These are phyloP conservation scores for Aspergillus candidus DNA, from an alignment of 2,329 filamentous ascomycete species.

Conservation along the genomic window DNA sequence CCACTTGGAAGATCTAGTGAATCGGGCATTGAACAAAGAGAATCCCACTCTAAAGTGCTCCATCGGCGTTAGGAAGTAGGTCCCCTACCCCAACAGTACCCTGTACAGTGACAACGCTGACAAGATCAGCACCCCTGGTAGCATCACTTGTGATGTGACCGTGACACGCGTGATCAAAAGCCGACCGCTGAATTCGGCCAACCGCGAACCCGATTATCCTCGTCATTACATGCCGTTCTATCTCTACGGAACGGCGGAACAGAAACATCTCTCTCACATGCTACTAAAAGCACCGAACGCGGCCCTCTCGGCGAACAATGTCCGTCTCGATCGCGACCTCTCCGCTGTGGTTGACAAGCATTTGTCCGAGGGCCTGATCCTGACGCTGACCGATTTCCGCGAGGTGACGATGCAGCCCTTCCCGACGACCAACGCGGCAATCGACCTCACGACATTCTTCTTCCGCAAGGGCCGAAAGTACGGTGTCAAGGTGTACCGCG, in stretches of 20 bases:
- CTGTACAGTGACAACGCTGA: no score
- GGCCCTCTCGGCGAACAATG: slow-evolving; percentile 24
- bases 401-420: slow-evolving; percentile 39
- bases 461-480: slow-evolving; percentile 25
- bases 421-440: slow-evolving; percentile 15
- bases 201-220: slow-evolving; percentile 34
- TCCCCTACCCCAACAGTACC: no score
- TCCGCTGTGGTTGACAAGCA: no score
- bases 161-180: slow-evolving; percentile 16
- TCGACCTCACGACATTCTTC: slow-evolving; percentile 23
- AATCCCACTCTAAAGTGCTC: no score
- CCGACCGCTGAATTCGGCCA: slow-evolving; percentile 33
- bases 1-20: not conserved
- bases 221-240: slow-evolving; percentile 40
- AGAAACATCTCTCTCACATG: slow-evolving; percentile 41
- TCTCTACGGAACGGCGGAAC: slow-evolving; percentile 34
- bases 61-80: no score
- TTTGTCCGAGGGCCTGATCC: slow-evolving; percentile 17
- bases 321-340: not conserved
- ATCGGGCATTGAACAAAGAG: no score
- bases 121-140: no score
- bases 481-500: slow-evolving; percentile 26
- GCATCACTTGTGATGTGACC: slow-evolving; percentile 12
- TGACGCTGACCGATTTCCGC: slow-evolving; percentile 27
- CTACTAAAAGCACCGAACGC: slow-evolving; percentile 41